Percentiles rank a stretch among this genome's conserved stretches.
Evolutionary conservation across 805 yeast genomes (phyloP).

Genomic region (Crinitomyces ghanaensis): DNA sequence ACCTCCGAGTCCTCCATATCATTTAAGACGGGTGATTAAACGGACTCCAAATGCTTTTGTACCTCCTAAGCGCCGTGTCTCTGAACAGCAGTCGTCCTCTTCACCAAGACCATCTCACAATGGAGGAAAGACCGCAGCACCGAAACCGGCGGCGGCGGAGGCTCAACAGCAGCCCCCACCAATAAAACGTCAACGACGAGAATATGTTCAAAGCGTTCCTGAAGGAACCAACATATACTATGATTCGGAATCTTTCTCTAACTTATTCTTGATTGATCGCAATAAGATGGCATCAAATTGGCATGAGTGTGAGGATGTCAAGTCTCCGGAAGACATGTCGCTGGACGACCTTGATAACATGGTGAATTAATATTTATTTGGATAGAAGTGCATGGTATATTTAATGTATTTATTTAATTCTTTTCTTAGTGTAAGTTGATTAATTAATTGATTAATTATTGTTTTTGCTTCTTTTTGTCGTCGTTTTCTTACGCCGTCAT

Average conservation of each 20-base stretch:
- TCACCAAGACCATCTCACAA: too few relatives aligned
- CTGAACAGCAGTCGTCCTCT: too few relatives aligned
- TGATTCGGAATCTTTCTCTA: constrained; percentile 13
- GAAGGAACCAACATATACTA: constrained; percentile 23
- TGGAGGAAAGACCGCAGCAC: too few relatives aligned
- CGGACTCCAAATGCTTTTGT: constrained; percentile 15
- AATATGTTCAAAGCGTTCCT: too few relatives aligned
- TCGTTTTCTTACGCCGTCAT: not conserved
- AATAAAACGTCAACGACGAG: constrained; percentile 1
- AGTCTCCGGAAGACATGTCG: constrained; percentile 18
- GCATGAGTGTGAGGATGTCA: constrained; percentile 11
- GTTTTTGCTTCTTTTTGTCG: constrained; percentile 1
- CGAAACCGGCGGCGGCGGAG: too few relatives aligned
- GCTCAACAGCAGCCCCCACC: constrained; percentile 2
- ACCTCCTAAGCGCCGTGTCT: constrained; percentile 10
- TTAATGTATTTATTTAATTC: too few relatives aligned
- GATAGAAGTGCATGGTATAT: too few relatives aligned
- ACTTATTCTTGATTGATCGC: constrained; percentile 10
- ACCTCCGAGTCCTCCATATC: constrained; percentile 11
- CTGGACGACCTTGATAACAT: constrained; percentile 21
- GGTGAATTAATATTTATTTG: constrained; percentile 7
- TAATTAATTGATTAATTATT: too few relatives aligned
- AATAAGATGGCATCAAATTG: not conserved
- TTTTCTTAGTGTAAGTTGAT: too few relatives aligned
- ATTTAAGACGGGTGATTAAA: constrained; percentile 14